Evolutionary conservation across 441 rosid species (phyloP), one percentile per base, ranked within the genome.

Genomic region (Gossypium trilobum): DNA sequence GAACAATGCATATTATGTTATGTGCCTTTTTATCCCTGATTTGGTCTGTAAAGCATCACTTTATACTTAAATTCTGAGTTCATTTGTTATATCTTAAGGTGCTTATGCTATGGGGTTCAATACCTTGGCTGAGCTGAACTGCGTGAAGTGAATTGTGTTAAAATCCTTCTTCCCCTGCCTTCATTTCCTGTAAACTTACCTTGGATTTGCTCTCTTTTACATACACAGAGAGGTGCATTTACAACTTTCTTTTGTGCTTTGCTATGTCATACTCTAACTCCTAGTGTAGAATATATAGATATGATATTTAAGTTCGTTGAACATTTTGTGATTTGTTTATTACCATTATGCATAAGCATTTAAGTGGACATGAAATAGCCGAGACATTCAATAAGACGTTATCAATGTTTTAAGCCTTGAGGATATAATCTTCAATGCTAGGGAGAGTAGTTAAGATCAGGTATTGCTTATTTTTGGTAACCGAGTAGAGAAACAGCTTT

Each of bases 201-300:
- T 48, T 67, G 9, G 13, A 48, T 67, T 52, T 50, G 14, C 17
- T 20, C 52, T 36, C 10, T 31, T 3, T 33, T 8, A 36, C 22
- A 17, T 39, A 42, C 27, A 9, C 39, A 56, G 1, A 16, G 39
- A 31, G 73, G 73, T 69, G 16, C 44, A 8, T 22, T 14, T 58
- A 4, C 22, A 23, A 44, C 74, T 42, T 58, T 71, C 57, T 57
- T 56, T 71, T 58, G 52, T 57, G 39, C 74, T 17, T 23, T 46
- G 60, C 54, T 54, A 10, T 11, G 29, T 31, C 42, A 68, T 9
- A 11, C 13, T 27, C 16, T 65, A 44, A 0, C 8, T 39, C 54
- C 16, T 14, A 62, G 50, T 62, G 27, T 17, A 65, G 56, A 65
- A 27, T 50, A 27, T 25, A 8, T 50, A 2, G 22, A 25, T 48